phyloP scores from a whole-genome alignment of 129 eudicot genomes.

The Pittosporum tobira region DNA sequence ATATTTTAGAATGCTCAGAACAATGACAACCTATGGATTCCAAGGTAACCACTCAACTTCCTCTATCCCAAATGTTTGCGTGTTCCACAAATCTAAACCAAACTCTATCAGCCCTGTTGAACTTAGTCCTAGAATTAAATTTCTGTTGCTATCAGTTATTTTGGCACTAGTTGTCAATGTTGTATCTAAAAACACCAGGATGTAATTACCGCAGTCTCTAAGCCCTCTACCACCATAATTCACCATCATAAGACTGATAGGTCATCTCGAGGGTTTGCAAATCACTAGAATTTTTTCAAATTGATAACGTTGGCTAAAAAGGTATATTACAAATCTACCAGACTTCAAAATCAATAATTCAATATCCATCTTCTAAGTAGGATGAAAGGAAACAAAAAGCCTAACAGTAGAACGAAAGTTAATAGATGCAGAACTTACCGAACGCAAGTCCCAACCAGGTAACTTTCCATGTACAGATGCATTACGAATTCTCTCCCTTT shows the following conservation, averaged over 20 bases:
- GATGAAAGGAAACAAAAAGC: not conserved
- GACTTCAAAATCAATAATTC: not conserved
- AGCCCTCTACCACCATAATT: no score
- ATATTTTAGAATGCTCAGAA: not conserved
- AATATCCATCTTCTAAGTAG: not conserved
- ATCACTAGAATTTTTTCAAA: no score
- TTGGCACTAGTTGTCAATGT: no score
- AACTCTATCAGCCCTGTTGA: no score
- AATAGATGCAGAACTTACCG: conserved; percentile 52
- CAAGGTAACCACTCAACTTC: not conserved
- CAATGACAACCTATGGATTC: not conserved
- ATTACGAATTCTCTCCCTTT: conserved; percentile 79
- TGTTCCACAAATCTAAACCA: no score
- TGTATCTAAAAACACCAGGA: no score
- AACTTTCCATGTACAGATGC: conserved; percentile 76
- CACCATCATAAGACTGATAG: no score
- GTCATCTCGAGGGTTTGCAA: no score
- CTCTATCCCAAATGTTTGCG: not conserved
- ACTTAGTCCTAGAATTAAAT: no score
- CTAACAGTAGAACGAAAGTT: not conserved
- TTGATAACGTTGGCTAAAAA: not conserved
- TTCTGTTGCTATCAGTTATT: no score
- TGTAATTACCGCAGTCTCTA: no score
- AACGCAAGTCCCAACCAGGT: conserved; percentile 97
- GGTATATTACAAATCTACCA: not conserved